Base-by-base conservation (phyloP, 192 early-diverging fungal species). In the Entophlyctis helioformis region DNA sequence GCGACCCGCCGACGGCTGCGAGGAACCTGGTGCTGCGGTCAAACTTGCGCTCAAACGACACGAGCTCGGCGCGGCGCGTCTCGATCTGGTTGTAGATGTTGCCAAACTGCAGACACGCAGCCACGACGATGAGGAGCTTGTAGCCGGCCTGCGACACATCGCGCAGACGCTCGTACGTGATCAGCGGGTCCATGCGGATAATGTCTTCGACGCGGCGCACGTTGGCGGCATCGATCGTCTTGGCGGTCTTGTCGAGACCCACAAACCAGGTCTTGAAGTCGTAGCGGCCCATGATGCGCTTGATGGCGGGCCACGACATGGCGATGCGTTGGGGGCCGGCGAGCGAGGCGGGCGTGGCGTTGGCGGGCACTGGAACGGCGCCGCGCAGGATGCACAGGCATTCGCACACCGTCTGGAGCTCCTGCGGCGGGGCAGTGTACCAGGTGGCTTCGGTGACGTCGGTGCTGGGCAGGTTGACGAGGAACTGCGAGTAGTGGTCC, bases 121-220 rank as follows among this genome's bases (percentile, higher is more conserved):
- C 73, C 25, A 76, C 65, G 15, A 71, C 27, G 45, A 76, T 76
- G 36, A 76, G 48, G 16, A 76, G 38, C 6, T 49, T 50, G 43
- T 76, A 69, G 7, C 69, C 73, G 18, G 69, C 60, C 34, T 57
- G 32, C 8, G 53, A 58, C 10, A 72, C 68, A 19, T 56, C 66
- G 8, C 73, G 46, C 22, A 72, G 26, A 18, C 67, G 59, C 37
- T 76, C 69, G 45, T 76, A 76, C 5, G 71, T 72, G 35, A 76
- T 63, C 18, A 43, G 22, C 7, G 63, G 63, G 26, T 65, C 62
- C 19, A 59, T 38, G 55, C 67, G 63, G 52, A 76, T 63, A 37
- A 74, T 74, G 42, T 54, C 26, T 38, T 74, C 71, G 36, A 74
- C 71, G 21, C 50, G 38, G 31, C 57, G 56, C 35, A 62, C 48